Conservation (phyloP, 768 basidiomycete species). For the Rhodosporidiobolus sp. region DNA sequence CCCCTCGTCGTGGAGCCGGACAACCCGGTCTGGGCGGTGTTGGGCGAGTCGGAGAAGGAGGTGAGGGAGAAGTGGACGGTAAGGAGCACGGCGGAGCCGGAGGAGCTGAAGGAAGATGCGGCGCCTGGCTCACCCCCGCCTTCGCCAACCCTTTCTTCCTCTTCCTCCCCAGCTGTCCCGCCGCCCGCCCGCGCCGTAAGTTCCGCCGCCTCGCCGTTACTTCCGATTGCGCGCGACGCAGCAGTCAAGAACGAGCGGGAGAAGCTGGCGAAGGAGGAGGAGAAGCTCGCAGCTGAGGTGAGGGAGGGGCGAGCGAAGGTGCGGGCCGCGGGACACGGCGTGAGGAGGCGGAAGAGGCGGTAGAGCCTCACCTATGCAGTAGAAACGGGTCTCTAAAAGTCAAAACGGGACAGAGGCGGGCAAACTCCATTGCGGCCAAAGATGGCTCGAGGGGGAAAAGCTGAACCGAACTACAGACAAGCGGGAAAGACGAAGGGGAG, state of each 20-base stretch:
- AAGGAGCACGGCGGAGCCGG: background rate
- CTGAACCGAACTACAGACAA: too few relatives aligned
- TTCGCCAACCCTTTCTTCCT: background rate
- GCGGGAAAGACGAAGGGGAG: too few relatives aligned
- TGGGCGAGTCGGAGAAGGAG: background rate
- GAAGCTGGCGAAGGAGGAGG: background rate
- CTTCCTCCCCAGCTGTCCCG: background rate
- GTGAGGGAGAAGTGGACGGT: constrained; percentile 1
- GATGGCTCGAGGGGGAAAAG: too few relatives aligned
- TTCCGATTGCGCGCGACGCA: background rate
- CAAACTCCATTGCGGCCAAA: too few relatives aligned
- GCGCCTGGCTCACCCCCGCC: too few relatives aligned
- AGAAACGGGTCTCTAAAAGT: too few relatives aligned
- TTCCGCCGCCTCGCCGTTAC: background rate
- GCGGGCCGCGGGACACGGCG: background rate
- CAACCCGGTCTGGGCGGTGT: background rate
- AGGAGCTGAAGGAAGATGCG: too few relatives aligned
- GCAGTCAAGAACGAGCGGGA: background rate
- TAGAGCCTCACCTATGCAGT: background rate
- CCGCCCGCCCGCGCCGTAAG: background rate
- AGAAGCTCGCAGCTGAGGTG: background rate
- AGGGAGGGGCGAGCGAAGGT: background rate
- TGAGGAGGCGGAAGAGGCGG: background rate
- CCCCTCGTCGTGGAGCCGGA: background rate
- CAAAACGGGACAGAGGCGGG: too few relatives aligned